Evolutionary conservation across 257 asterid species (phyloP).

Genomic region (Ilex asprella): DNA sequence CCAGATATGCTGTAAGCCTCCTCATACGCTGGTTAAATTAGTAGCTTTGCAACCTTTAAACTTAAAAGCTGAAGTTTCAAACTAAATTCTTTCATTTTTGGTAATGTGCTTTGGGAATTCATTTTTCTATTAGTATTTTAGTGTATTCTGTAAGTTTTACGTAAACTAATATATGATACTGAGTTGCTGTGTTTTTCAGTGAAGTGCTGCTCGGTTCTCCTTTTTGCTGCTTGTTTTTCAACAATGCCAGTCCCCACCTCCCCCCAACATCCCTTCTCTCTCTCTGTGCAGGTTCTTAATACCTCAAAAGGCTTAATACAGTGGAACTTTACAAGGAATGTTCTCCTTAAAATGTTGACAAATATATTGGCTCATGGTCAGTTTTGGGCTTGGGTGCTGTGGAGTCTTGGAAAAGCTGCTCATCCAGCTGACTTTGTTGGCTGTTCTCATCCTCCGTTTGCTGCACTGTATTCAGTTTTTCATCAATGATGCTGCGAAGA

Average conservation of each 20-base stretch:
- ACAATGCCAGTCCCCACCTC: neutral
- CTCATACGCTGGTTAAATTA: neutral
- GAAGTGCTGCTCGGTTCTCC: too few species aligned
- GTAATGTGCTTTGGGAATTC: neutral
- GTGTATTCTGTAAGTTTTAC: neutral
- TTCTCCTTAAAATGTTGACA: constrained; percentile 69
- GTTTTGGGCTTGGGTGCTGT: constrained; percentile 14
- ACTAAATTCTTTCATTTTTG: too few species aligned
- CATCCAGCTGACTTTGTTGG: too few species aligned
- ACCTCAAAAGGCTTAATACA: constrained; percentile 79
- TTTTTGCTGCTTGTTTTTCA: too few species aligned
- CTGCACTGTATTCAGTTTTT: too few species aligned
- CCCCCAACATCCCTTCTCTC: constrained; percentile 3
- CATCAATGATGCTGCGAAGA: too few species aligned
- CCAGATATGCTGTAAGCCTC: constrained; percentile 84
- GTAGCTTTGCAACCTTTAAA: neutral
- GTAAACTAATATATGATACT: too few species aligned
- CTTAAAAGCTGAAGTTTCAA: neutral
- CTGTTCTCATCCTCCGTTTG: too few species aligned
- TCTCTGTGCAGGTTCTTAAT: constrained; percentile 42
- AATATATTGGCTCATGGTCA: constrained; percentile 68
- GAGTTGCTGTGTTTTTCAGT: too few species aligned
- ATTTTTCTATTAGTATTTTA: neutral
- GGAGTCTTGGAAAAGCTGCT: constrained; percentile 3
- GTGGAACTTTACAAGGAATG: constrained; percentile 91